These are phyloP conservation scores for Beauveria varroae DNA, from an alignment of 2,329 filamentous ascomycete species.

Conservation along the genomic window DNA sequence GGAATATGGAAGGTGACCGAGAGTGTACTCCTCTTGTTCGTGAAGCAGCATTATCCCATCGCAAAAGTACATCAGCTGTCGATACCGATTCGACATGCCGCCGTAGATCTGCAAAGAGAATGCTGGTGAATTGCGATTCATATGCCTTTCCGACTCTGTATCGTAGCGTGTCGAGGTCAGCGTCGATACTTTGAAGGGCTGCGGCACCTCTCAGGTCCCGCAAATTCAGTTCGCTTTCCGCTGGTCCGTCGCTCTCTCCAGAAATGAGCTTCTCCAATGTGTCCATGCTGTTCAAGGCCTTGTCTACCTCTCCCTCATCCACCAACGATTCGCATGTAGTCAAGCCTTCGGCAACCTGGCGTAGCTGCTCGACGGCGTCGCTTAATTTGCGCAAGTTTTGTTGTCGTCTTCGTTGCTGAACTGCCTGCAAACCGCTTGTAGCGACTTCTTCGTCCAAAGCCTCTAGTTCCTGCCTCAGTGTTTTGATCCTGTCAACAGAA, in stretches of 20 bases:
- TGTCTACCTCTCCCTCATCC: conserved; percentile 74
- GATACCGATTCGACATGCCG: conserved; percentile 72
- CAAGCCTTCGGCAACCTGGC: conserved; percentile 68
- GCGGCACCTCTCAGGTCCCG: conserved; percentile 69
- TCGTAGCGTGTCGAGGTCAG: conserved; percentile 68
- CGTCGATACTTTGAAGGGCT: conserved; percentile 71
- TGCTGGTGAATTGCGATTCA: conserved; percentile 69
- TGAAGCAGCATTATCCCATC: conserved; percentile 75
- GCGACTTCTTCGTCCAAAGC: conserved; percentile 83
- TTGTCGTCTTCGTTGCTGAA: conserved; percentile 71
- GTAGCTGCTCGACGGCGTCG: conserved; percentile 75
- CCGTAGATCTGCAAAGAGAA: conserved; percentile 71
- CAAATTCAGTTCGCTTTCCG: conserved; percentile 28
- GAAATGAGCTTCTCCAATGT: conserved; percentile 71
- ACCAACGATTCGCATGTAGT: conserved; percentile 72
- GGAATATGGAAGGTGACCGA: conserved; percentile 61
- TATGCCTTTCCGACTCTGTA: conserved; percentile 81
- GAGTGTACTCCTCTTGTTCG: conserved; percentile 64
- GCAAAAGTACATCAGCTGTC: conserved; percentile 63
- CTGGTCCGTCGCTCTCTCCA: conserved; percentile 50
- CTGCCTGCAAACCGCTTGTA: conserved; percentile 73
- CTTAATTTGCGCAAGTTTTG: conserved; percentile 81
- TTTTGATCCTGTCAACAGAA: conserved; percentile 80
- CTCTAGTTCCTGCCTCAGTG: conserved; percentile 68
- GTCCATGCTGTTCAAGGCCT: conserved; percentile 71